Evolutionary conservation across 768 basidiomycete species (phyloP), one percentile per base, ranked within the genome.

Genomic region (Suillus decipiens): DNA sequence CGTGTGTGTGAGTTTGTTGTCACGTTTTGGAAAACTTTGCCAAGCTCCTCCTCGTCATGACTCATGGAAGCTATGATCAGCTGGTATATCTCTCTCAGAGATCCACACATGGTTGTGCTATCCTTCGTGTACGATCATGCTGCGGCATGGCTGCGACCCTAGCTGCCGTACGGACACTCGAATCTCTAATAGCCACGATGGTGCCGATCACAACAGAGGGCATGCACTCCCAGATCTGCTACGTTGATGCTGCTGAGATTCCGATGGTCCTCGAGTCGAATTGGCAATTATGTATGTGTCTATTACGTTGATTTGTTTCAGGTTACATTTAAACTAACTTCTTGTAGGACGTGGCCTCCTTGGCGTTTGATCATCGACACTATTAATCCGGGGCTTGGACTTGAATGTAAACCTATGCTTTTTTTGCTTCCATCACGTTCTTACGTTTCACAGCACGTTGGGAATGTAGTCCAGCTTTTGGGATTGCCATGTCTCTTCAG

Each of bases 1-100:
- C 71, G 69, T 74, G 73, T 65, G 28, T 19, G 64, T 63, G 36
- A 61, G 62, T 19, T 28, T 60, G 19, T 2, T 22, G 22, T 45
- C 43, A 61, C 56, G 12, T 51, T 48, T 22, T 36, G 19, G 14
- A 17, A 47, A 50, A 50, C 24, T 50, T 50, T 31, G 51, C 31
- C 31, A 19, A 51, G 51, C 33, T 34, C 51, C 33, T 33, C 47
- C 17, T 34, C 17, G 19, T 34, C 33, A 34, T 53, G 33, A 3
- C 28, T 28, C 28, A 28, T 28, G 28, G 28, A 28, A 17, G 31
- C 31, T 48, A 14, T 22, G 45, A 47, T 24, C 45, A 14, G 11
- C 9, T 24, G 47, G 22, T 14, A 5, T 24, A 45, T 45, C 2
- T 45, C 43, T 42, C 22, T 8, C 28, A 50, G 8, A 9, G 31